Base-by-base conservation (phyloP, 345 rosid genomes). In the Hibiscus syriacus region DNA sequence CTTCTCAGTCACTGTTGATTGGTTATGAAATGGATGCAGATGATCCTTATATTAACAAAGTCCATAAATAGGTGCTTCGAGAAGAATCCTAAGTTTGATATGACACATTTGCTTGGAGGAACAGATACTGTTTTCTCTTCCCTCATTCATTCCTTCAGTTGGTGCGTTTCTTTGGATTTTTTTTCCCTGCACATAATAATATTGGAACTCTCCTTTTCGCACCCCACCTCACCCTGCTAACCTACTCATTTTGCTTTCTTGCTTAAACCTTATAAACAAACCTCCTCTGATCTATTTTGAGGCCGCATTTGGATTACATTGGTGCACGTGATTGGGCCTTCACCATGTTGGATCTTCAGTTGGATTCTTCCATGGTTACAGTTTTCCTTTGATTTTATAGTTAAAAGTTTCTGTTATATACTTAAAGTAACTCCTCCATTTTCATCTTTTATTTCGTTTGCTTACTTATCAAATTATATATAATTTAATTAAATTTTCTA, bases 81-180 rank as follows among this genome's bases (percentile, higher is more conserved):
- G 81, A 94, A 86, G 91, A 94, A 91, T 77, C 73, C 98, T 17
- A 94, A 94, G 88, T 94, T 91, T 73, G 98, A 94, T 74, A 91
- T 94, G 97, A 85, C 98, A 68, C 95, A 90, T 32, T 80, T 94
- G 78, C 98, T 94, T 64, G 97, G 99, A 78, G 99, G 98, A 82
- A 94, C 99, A 30, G 96, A 94, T 59, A 92, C 75, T 71, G 97
- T 95, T 74, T 95, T 95, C 86, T 92, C 97, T 43, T 92, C 97
- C 70, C 96, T 94, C 17, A 83, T 89, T 79, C 98, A 91, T 79
- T 92, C 97, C 30, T 92, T 92, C 69, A 79, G 92, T 78, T 95
- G 99, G 99, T 95, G 70, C 55, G 94, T 83, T 74, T 78, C 76
- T 38, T 55, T 79, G 6, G 36, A n/a, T 67, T 36, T 55, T n/a